Percentiles rank a stretch among this genome's conserved stretches.
Conservation (phyloP, 352 stramenopile species). For the Phytophthora citrophthora region DNA sequence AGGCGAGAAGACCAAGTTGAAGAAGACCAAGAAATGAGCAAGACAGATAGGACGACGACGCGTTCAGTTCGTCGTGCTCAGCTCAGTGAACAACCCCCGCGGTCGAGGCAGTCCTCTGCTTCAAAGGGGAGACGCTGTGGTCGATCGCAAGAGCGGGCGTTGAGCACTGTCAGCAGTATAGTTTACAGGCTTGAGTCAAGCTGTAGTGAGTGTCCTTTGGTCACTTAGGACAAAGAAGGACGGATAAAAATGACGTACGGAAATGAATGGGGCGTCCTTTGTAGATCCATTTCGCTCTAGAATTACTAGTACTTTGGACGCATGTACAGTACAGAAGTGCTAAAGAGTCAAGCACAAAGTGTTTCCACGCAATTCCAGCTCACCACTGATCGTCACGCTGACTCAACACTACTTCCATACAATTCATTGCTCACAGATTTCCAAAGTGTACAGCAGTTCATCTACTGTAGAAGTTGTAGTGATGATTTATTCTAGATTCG, state of each 20-base stretch:
- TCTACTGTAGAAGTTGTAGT: too few relatives aligned
- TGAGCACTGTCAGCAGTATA: conserved; percentile 14
- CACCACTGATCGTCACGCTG: too few relatives aligned
- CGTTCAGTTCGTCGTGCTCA: conserved; percentile 17
- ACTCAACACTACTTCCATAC: too few relatives aligned
- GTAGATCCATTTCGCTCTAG: neutral
- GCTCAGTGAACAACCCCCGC: conserved; percentile 14
- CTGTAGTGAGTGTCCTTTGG: conserved; percentile 28
- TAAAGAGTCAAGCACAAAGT: too few relatives aligned
- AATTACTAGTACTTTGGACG: neutral
- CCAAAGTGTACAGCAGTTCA: too few relatives aligned
- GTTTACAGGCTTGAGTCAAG: conserved; percentile 4
- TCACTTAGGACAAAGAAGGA: conserved; percentile 18
- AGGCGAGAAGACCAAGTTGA: conserved; percentile 78
- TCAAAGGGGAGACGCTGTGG: conserved; percentile 29
- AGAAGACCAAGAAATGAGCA: conserved; percentile 59
- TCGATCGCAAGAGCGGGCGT: conserved; percentile 18
- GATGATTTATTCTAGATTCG: too few relatives aligned
- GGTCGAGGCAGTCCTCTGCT: conserved; percentile 33
- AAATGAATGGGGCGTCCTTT: conserved; percentile 19
- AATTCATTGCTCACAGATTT: too few relatives aligned
- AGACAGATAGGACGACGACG: conserved; percentile 1
- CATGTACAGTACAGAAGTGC: too few relatives aligned
- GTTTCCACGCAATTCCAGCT: too few relatives aligned
- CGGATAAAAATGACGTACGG: conserved; percentile 8